These are phyloP conservation scores for Dalbergia oliveri DNA, from an alignment of 306 rosid species.

Conservation along the genomic window DNA sequence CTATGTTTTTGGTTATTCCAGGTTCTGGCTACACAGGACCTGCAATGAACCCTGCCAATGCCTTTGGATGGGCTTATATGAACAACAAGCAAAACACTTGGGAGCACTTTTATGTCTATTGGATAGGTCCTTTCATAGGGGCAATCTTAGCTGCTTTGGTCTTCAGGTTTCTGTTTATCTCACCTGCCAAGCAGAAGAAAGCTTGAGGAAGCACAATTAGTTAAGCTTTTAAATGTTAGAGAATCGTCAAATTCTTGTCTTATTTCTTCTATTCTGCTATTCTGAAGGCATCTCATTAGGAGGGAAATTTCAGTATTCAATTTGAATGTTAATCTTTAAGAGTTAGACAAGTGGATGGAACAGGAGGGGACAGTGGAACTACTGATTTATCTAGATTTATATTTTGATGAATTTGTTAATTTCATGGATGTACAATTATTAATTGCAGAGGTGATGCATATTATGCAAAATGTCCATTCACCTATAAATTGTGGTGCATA, in stretches of 20 bases:
- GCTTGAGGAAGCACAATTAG: constrained; percentile 49
- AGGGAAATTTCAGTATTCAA: background rate
- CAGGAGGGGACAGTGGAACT: background rate
- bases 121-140: constrained; percentile 69
- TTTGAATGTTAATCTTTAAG: background rate
- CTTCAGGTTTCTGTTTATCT: constrained; percentile 49
- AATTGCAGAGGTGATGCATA: no score
- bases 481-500: no score
- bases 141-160: constrained; percentile 59
- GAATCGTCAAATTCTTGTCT: background rate
- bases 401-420: background rate
- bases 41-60: constrained; percentile 82
- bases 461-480: no score
- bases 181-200: constrained; percentile 64
- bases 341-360: background rate
- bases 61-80: constrained; percentile 75
- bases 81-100: constrained; percentile 61
- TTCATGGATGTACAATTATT: background rate
- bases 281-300: no score
- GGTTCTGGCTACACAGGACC: constrained; percentile 73
- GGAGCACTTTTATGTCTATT: constrained; percentile 73
- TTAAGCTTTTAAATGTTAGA: background rate
- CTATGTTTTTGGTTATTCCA: constrained; percentile 49
- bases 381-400: background rate
- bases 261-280: background rate